Percentiles rank a stretch among this genome's conserved stretches.
Evolutionary conservation across 805 yeast genomes (phyloP).

Genomic region (Saturnispora ahearnii): DNA sequence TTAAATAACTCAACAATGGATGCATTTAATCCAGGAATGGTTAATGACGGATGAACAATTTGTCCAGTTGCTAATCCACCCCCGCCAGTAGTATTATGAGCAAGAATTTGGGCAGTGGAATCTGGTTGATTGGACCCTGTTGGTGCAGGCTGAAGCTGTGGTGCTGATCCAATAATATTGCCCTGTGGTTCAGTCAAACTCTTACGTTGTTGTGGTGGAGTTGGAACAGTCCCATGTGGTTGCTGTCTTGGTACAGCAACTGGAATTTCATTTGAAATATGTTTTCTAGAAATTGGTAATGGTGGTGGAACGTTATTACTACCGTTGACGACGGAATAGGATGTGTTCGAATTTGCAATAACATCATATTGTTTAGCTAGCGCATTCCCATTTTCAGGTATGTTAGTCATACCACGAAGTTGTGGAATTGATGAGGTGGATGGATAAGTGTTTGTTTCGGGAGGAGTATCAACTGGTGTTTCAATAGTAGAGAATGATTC

Average conservation of each 20-base stretch:
- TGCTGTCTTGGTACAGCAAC: slow-evolving; percentile 11
- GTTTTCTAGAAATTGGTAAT: slow-evolving; percentile 29
- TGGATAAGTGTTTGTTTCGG: slow-evolving; percentile 4
- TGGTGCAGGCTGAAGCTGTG: slow-evolving; percentile 15
- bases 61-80: slow-evolving; percentile 28
- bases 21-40: slow-evolving; percentile 62
- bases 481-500: slow-evolving; percentile 18
- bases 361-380: background rate
- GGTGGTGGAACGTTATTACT: slow-evolving; percentile 22
- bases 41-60: slow-evolving; percentile 43
- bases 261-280: slow-evolving; percentile 12
- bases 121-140: slow-evolving; percentile 30
- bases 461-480: slow-evolving; percentile 4
- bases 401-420: slow-evolving; percentile 5
- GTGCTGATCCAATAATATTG: background rate
- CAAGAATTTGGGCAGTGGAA: slow-evolving; percentile 33
- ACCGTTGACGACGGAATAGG: background rate
- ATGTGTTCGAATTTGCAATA: background rate
- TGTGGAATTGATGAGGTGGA: slow-evolving; percentile 3
- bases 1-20: slow-evolving; percentile 80
- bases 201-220: slow-evolving; percentile 28
- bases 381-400: slow-evolving; percentile 1
- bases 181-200: slow-evolving; percentile 13
- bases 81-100: slow-evolving; percentile 26
- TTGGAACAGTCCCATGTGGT: slow-evolving; percentile 25